Conservation (phyloP, 108 stramenopile species). For the Cylindrotheca closterium region DNA sequence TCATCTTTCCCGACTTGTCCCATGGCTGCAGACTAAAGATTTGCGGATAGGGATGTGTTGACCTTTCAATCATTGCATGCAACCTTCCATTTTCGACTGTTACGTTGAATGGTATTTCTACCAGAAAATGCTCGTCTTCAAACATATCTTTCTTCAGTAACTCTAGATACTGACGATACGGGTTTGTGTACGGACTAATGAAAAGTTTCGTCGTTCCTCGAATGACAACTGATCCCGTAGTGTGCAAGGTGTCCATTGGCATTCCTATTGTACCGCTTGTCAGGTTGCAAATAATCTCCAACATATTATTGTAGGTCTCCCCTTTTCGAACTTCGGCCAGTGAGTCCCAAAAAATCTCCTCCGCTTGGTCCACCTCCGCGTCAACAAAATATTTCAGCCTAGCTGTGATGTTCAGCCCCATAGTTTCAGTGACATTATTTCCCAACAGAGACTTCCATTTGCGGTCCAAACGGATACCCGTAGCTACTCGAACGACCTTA, state of each 20-base stretch:
- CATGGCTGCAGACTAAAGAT: slow-evolving; percentile 21
- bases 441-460: too few species aligned
- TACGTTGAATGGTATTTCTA: slow-evolving; percentile 39
- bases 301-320: too few species aligned
- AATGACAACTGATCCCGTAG: slow-evolving; percentile 22
- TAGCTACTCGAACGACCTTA: slow-evolving; percentile 40
- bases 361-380: too few species aligned
- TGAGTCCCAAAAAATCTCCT: too few species aligned
- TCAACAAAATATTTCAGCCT: too few species aligned
- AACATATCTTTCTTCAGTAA: slow-evolving; percentile 22
- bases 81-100: slow-evolving; percentile 31
- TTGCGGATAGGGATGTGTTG: slow-evolving; percentile 33
- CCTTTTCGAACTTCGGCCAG: too few species aligned
- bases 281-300: too few species aligned
- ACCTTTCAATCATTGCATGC: slow-evolving; percentile 26
- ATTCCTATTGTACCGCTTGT: neutral
- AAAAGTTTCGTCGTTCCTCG: slow-evolving; percentile 31
- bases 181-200: too few species aligned
- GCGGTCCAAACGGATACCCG: too few species aligned
- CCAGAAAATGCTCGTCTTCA: slow-evolving; percentile 15
- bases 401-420: too few species aligned
- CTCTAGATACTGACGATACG: slow-evolving; percentile 25
- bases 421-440: too few species aligned
- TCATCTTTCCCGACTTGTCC: slow-evolving; percentile 14
- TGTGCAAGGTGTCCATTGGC: slow-evolving; percentile 6